Evolutionary conservation across 2,329 filamentous ascomycete species (phyloP).

Genomic region (Sclerotinia nivalis): DNA sequence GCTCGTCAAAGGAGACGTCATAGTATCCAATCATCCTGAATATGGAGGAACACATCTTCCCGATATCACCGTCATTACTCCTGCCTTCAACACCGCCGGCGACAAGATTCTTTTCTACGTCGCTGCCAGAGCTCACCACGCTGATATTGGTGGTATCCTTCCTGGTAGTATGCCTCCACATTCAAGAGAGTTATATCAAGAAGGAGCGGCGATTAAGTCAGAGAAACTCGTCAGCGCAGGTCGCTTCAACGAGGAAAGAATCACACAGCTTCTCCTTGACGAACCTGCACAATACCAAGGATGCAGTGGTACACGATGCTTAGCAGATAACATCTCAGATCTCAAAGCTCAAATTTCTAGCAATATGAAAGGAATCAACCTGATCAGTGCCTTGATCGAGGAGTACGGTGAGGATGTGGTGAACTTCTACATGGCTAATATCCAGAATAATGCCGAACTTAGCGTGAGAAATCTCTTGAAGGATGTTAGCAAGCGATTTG

Average conservation of each 20-base stretch:
- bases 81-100: constrained; percentile 67
- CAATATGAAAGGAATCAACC: constrained; percentile 80
- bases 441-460: constrained; percentile 77
- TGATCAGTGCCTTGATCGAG: constrained; percentile 72
- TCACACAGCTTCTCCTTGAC: constrained; percentile 68
- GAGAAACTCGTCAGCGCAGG: constrained; percentile 75
- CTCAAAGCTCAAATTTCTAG: constrained; percentile 84
- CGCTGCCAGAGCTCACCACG: constrained; percentile 64
- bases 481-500: constrained; percentile 66
- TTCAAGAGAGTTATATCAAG: constrained; percentile 64
- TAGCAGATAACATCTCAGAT: constrained; percentile 83
- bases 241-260: constrained; percentile 74
- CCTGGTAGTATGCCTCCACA: constrained; percentile 82
- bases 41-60: constrained; percentile 82
- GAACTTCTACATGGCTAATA: constrained; percentile 80
- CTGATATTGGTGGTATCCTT: constrained; percentile 80
- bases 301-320: constrained; percentile 75
- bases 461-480: constrained; percentile 75
- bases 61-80: constrained; percentile 80
- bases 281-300: constrained; percentile 75
- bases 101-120: constrained; percentile 45
- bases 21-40: constrained; percentile 82
- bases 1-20: constrained; percentile 75
- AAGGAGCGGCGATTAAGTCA: constrained; percentile 64
- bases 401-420: constrained; percentile 79